Evolutionary conservation across 1,284 basidiomycete genomes (phyloP).

Genomic region (Tilletia setariae): DNA sequence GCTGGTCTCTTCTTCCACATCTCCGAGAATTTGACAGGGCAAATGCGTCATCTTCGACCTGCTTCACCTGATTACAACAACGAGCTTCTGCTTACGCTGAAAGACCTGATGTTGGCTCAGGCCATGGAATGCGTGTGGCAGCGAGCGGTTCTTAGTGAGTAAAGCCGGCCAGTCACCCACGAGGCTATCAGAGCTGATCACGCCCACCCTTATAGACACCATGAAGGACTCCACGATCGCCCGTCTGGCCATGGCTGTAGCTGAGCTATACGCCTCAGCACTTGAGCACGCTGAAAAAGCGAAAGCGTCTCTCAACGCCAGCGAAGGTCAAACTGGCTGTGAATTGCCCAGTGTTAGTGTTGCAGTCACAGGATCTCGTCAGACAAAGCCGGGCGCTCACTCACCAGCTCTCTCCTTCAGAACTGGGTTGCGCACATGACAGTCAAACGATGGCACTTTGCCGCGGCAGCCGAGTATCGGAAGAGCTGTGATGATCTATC

Average conservation of each 20-base stretch:
- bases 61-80: conserved; percentile 44
- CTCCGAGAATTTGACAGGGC: conserved; percentile 28
- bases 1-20: conserved; percentile 40
- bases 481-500: conserved; percentile 89
- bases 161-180: not conserved
- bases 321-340: conserved; percentile 11
- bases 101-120: conserved; percentile 82
- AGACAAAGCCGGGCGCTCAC: not conserved
- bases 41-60: conserved; percentile 20
- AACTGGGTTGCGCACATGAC: conserved; percentile 78
- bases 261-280: conserved; percentile 37
- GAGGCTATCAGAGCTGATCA: not conserved
- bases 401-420: conserved; percentile 60
- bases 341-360: conserved; percentile 18
- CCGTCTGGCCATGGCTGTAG: conserved; percentile 73
- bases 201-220: conserved; percentile 56
- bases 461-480: conserved; percentile 82
- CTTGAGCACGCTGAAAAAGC: conserved; percentile 20
- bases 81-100: conserved; percentile 68
- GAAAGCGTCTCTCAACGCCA: not conserved
- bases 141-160: conserved; percentile 68
- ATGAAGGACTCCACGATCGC: conserved; percentile 82
- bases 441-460: conserved; percentile 80
- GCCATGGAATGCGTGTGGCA: conserved; percentile 98
- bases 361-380: conserved; percentile 51